phyloP scores from a whole-genome alignment of 2,329 filamentous ascomycete genomes.

The Sordariomycetes sp. region DNA sequence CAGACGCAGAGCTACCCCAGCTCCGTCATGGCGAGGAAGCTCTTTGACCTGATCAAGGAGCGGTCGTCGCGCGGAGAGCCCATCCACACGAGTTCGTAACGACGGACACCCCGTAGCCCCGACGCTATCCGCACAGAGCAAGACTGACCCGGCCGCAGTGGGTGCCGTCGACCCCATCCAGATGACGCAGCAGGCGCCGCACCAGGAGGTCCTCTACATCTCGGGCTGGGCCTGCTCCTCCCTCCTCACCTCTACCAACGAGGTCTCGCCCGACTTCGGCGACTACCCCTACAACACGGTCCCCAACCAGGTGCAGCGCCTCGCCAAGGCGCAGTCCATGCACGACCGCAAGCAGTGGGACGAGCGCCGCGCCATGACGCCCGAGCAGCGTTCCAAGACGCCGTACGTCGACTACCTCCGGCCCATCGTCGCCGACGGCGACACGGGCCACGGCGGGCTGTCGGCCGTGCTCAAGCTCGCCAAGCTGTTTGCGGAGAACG shows the following conservation, averaged over 20 bases:
- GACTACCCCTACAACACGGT: conserved; percentile 99
- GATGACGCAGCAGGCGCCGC: conserved; percentile 95
- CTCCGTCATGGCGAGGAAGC: conserved; percentile 86
- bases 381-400: conserved; percentile 58
- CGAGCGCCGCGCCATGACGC: conserved; percentile 60
- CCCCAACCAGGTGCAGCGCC: conserved; percentile 89
- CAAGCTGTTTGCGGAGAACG: conserved; percentile 95
- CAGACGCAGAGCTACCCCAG: conserved; percentile 82
- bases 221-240: conserved; percentile 97
- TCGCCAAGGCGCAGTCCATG: conserved; percentile 93
- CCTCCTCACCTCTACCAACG: conserved; percentile 84
- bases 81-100: conserved; percentile 73
- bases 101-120: neutral
- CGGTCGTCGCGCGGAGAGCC: conserved; percentile 67
- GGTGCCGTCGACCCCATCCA: conserved; percentile 97
- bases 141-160: conserved; percentile 39
- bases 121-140: neutral
- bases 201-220: conserved; percentile 92
- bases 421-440: conserved; percentile 90
- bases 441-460: conserved; percentile 88
- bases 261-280: conserved; percentile 94
- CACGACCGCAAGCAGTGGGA: conserved; percentile 97
- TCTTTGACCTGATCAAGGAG: conserved; percentile 80
- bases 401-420: conserved; percentile 87
- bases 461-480: conserved; percentile 91